Evolutionary conservation across 2,329 filamentous ascomycete species (phyloP).

Genomic region (Colletotrichum scovillei): DNA sequence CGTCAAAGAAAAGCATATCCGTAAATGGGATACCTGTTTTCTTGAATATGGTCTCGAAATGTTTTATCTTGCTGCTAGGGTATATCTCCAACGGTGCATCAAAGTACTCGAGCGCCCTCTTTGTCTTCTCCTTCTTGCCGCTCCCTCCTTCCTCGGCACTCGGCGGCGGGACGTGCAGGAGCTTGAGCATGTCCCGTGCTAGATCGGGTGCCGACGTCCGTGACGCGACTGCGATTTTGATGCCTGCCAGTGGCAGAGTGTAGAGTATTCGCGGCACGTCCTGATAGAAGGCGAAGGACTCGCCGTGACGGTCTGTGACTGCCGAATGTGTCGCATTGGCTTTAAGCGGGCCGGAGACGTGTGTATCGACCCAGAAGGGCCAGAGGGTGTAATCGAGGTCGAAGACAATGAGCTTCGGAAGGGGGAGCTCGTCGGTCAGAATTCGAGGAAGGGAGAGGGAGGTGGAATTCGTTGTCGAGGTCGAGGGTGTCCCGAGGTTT

Average conservation of each 20-base stretch:
- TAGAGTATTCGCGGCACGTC: constrained; percentile 76
- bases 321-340: constrained; percentile 53
- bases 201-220: constrained; percentile 84
- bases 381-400: constrained; percentile 99
- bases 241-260: constrained; percentile 60
- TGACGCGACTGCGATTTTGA: constrained; percentile 78
- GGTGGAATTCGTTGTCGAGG: constrained; percentile 39
- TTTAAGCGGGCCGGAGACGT: constrained; percentile 80
- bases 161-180: constrained; percentile 69
- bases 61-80: constrained; percentile 84
- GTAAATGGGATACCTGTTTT: constrained; percentile 77
- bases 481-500: constrained; percentile 39
- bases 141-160: constrained; percentile 38
- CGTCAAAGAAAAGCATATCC: constrained; percentile 97
- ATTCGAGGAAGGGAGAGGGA: constrained; percentile 50
- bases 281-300: constrained; percentile 76
- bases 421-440: constrained; percentile 69
- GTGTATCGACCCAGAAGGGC: constrained; percentile 98
- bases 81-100: constrained; percentile 74
- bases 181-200: constrained; percentile 82
- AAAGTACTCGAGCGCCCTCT: constrained; percentile 68
- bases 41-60: constrained; percentile 81
- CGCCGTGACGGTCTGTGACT: constrained; percentile 67
- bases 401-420: constrained; percentile 89
- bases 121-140: constrained; percentile 46